Evolutionary conservation across 768 basidiomycete genomes (phyloP).

Genomic region (Kwoniella bestiolae): DNA sequence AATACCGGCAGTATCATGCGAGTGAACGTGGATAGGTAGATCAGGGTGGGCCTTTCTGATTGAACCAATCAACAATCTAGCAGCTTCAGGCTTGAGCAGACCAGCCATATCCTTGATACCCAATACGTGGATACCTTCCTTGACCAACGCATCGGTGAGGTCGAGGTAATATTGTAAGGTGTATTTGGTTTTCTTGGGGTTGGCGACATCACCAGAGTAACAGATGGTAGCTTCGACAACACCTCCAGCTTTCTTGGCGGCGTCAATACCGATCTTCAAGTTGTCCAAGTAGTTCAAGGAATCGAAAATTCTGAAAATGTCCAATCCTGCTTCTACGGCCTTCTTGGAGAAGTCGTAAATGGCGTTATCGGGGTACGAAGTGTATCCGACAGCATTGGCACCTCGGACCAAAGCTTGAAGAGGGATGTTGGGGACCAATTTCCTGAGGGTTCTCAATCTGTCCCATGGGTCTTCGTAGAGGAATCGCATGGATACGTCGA

Average conservation of each 20-base stretch:
- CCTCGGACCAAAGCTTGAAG: constrained; percentile 98
- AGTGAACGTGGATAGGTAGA: constrained; percentile 98
- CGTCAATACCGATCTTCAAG: constrained; percentile 98
- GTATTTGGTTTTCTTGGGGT: constrained; percentile 93
- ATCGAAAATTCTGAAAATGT: constrained; percentile 99
- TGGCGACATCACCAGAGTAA: constrained; percentile 97
- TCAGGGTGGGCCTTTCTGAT: constrained; percentile 96
- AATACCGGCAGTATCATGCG: constrained; percentile 99
- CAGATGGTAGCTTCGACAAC: constrained; percentile 96
- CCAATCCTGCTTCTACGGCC: constrained; percentile 98
- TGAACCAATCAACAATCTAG: constrained; percentile 85
- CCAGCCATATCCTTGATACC: constrained; percentile 99
- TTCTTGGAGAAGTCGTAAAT: constrained; percentile 99
- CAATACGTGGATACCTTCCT: constrained; percentile 93
- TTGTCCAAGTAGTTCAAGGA: constrained; percentile 98
- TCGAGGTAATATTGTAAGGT: constrained; percentile 96
- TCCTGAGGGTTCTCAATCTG: constrained; percentile 86
- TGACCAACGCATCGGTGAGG: constrained; percentile 88
- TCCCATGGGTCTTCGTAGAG: constrained; percentile 99
- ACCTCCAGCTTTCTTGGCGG: constrained; percentile 99
- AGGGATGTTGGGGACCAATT: constrained; percentile 97
- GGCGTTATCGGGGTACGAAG: constrained; percentile 97
- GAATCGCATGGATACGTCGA: constrained; percentile 99
- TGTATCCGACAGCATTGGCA: constrained; percentile 98
- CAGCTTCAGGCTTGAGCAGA: constrained; percentile 90